Evolutionary conservation across 2,329 filamentous ascomycete species (phyloP).

Genomic region (Beauveria sp.): DNA sequence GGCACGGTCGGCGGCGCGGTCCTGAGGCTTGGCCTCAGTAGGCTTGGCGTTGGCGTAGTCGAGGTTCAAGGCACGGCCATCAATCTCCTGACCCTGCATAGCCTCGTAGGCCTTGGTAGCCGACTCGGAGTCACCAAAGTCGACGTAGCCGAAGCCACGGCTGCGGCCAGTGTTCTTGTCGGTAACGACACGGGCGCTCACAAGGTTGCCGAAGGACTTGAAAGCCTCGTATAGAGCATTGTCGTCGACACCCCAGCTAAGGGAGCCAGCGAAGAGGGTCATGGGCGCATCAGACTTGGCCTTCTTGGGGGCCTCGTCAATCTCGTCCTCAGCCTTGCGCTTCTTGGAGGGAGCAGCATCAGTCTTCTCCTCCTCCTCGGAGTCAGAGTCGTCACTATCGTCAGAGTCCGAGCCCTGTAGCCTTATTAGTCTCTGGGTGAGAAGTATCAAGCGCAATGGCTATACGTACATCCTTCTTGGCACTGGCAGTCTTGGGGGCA

Average conservation of each 20-base stretch:
- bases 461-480: constrained; percentile 19
- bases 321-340: constrained; percentile 41
- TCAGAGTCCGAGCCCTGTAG: constrained; percentile 26
- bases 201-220: constrained; percentile 66
- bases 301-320: constrained; percentile 55
- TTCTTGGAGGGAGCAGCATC: constrained; percentile 37
- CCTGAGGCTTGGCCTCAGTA: constrained; percentile 41
- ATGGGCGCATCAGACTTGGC: constrained; percentile 48
- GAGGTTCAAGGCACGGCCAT: constrained; percentile 68
- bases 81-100: constrained; percentile 68
- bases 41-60: constrained; percentile 67
- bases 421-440: constrained; percentile 17
- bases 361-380: constrained; percentile 27
- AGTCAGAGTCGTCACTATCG: constrained; percentile 23
- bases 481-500: constrained; percentile 21
- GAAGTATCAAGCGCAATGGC: neutral
- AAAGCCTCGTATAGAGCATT: constrained; percentile 75
- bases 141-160: constrained; percentile 90
- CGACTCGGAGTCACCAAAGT: constrained; percentile 63
- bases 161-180: constrained; percentile 75
- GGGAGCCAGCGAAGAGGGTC: constrained; percentile 83
- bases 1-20: constrained; percentile 57
- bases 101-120: constrained; percentile 65
- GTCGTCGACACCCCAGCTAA: constrained; percentile 88
- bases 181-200: constrained; percentile 70